phyloP scores from a whole-genome alignment of 2,329 filamentous ascomycete species.

The Mollisia scopiformis region DNA sequence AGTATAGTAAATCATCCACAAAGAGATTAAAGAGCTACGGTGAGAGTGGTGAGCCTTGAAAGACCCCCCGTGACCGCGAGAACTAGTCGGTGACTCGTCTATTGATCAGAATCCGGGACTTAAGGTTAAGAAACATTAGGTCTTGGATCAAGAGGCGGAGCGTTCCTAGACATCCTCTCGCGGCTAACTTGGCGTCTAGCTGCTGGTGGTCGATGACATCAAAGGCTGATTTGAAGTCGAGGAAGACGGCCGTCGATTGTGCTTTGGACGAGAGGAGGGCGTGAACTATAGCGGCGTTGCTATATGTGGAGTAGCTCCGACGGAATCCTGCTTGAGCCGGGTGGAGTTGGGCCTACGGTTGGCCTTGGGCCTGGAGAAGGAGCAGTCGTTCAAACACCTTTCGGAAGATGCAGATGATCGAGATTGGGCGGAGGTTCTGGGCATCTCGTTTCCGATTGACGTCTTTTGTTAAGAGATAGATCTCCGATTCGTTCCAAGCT shows the following conservation, averaged over 20 bases:
- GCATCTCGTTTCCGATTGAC: background rate
- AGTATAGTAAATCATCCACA: background rate
- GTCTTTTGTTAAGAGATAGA: background rate
- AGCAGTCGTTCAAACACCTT: background rate
- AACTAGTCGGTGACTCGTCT: background rate
- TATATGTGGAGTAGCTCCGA: background rate
- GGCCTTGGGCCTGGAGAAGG: background rate
- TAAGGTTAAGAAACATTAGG: constrained; percentile 2
- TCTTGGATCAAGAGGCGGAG: background rate
- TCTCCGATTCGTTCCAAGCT: background rate
- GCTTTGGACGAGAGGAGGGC: background rate
- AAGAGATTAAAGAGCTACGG: constrained; percentile 1
- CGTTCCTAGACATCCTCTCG: background rate
- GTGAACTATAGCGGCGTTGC: background rate
- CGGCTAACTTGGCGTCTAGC: background rate
- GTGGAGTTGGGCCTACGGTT: background rate
- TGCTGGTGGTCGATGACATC: background rate
- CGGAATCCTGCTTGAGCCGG: background rate
- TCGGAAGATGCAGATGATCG: background rate
- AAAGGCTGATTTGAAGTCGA: background rate
- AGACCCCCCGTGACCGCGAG: background rate
- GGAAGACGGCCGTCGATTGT: background rate
- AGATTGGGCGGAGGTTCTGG: background rate
- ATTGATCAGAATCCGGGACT: background rate
- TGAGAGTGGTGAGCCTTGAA: background rate